Conservation (phyloP, 306 rosid genomes). For the Begonia loranthoides region DNA sequence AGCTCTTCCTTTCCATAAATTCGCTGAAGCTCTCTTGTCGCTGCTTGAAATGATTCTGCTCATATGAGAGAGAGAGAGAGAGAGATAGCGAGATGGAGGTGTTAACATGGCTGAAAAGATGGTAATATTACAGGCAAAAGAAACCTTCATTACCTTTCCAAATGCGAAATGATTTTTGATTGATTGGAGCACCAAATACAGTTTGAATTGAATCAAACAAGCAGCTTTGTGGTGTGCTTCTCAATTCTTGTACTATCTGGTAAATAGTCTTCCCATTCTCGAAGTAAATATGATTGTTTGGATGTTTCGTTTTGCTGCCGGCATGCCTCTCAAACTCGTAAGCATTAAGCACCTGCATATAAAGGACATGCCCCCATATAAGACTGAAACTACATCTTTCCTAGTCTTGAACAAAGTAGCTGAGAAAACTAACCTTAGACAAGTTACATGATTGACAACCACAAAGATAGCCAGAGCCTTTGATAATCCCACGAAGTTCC, state of each 20-base stretch:
- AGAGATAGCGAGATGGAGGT: not conserved
- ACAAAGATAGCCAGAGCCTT: conserved; percentile 80
- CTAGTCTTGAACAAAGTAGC: not conserved
- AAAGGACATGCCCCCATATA: too few species aligned
- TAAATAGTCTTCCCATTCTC: conserved; percentile 80
- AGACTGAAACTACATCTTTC: too few species aligned
- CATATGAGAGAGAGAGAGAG: not conserved
- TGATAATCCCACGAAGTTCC: conserved; percentile 78
- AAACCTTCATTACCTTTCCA: conserved; percentile 52
- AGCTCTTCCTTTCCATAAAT: conserved; percentile 73
- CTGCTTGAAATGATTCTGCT: conserved; percentile 86
- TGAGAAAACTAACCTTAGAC: conserved; percentile 36
- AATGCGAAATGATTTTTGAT: conserved; percentile 64
- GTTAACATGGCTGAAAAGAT: not conserved
- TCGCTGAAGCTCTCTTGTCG: conserved; percentile 82
- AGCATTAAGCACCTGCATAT: conserved; percentile 59
- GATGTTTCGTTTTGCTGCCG: conserved; percentile 77
- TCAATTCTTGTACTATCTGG: conserved; percentile 73
- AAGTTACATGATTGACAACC: conserved; percentile 61
- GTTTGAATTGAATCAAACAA: conserved; percentile 71
- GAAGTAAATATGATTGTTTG: conserved; percentile 75
- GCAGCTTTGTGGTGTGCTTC: conserved; percentile 61
- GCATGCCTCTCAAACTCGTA: conserved; percentile 77
- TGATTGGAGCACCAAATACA: conserved; percentile 68
- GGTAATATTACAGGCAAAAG: not conserved